A percentile compares a stretch with the other conserved stretches of the same genome.
phyloP scores from a whole-genome alignment of 1,284 basidiomycete species.

The Agroathelia rolfsii region DNA sequence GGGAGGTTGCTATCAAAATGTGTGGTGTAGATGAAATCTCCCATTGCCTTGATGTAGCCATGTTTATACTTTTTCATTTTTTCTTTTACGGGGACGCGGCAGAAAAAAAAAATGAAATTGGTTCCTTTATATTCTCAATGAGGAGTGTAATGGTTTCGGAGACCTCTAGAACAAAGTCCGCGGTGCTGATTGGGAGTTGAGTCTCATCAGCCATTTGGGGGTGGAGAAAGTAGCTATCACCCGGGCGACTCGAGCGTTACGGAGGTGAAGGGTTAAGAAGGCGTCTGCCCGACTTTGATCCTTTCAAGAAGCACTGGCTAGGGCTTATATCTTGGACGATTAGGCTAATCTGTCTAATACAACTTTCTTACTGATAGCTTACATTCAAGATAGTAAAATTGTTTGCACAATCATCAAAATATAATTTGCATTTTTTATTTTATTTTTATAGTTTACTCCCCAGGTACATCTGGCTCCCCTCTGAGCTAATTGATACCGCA shows the following conservation, averaged over 20 bases:
- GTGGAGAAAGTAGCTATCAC: constrained; percentile 35
- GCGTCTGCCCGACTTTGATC: too few relatives aligned
- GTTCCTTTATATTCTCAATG: constrained; percentile 52
- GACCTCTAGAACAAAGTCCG: constrained; percentile 60
- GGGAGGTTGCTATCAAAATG: constrained; percentile 56
- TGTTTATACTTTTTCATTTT: constrained; percentile 1
- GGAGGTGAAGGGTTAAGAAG: constrained; percentile 37
- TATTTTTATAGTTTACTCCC: too few relatives aligned
- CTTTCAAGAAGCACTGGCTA: too few relatives aligned
- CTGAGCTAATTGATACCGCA: too few relatives aligned
- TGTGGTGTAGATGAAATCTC: too few relatives aligned
- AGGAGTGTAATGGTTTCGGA: constrained; percentile 46
- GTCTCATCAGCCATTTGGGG: constrained; percentile 58
- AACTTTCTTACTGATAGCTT: too few relatives aligned
- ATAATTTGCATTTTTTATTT: too few relatives aligned
- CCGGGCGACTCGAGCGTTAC: constrained; percentile 49
- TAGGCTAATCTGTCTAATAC: too few relatives aligned
- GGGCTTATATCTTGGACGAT: too few relatives aligned
- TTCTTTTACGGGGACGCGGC: constrained; percentile 62
- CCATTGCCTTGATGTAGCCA: not conserved
- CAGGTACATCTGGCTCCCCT: too few relatives aligned
- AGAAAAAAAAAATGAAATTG: constrained; percentile 68
- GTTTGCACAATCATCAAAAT: too few relatives aligned
- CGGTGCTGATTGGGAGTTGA: constrained; percentile 38
- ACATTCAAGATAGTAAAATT: too few relatives aligned